Percentiles rank a stretch among this genome's conserved stretches.
These are phyloP conservation scores for Fusarium hostae DNA, from an alignment of 2,329 filamentous ascomycete species.

Conservation along the genomic window DNA sequence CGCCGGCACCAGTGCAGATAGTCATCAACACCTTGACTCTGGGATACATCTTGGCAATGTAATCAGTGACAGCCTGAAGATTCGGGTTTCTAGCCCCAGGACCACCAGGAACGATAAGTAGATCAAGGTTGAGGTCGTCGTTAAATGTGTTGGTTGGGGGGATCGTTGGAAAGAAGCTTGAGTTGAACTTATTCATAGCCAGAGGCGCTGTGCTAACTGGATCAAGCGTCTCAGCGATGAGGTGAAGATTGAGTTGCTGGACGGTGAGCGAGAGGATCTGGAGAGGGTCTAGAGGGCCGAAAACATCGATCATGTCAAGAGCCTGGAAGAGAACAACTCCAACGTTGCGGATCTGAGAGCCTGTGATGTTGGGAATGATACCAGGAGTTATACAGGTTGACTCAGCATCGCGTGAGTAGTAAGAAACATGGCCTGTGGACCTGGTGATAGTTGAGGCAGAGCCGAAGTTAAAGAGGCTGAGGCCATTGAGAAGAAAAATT, in stretches of 20 bases:
- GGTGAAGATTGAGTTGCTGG: constrained; percentile 52
- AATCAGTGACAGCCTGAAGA: constrained; percentile 53
- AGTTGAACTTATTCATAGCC: constrained; percentile 48
- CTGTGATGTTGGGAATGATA: constrained; percentile 34
- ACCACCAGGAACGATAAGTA: constrained; percentile 75
- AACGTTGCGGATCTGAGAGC: constrained; percentile 46
- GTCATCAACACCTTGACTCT: constrained; percentile 67
- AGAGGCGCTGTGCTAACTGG: constrained; percentile 53
- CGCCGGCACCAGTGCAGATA: constrained; percentile 72
- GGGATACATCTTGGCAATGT: constrained; percentile 53
- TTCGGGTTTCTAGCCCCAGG: constrained; percentile 56
- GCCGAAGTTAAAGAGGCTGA: constrained; percentile 12
- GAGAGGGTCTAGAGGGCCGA: constrained; percentile 59
- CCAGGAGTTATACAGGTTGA: constrained; percentile 38
- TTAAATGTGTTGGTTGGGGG: constrained; percentile 63
- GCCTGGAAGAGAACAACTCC: constrained; percentile 58
- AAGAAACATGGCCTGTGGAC: neutral
- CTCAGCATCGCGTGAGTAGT: neutral
- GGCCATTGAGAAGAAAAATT: constrained; percentile 12
- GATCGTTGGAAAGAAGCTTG: constrained; percentile 51
- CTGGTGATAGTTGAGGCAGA: constrained; percentile 15
- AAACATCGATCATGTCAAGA: constrained; percentile 59
- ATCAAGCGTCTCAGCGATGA: constrained; percentile 55
- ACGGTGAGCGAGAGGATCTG: constrained; percentile 51
- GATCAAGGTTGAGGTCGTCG: constrained; percentile 60